Evolutionary conservation across 768 basidiomycete species (phyloP).

Genomic region (Lactarius vividus): DNA sequence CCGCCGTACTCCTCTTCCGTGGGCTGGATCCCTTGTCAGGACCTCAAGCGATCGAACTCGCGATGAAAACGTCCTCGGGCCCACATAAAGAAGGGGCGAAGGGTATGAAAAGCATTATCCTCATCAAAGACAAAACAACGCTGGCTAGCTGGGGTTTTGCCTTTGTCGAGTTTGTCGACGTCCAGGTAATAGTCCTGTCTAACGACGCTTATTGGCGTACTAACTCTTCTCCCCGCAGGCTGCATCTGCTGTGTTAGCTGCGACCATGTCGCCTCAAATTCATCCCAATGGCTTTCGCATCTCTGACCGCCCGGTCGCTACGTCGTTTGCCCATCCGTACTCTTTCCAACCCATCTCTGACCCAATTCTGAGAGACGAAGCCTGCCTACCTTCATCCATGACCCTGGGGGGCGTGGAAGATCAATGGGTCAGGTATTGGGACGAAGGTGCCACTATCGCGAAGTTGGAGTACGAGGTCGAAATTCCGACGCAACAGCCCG

Average conservation of each 20-base stretch:
- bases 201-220: constrained; percentile 21
- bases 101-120: constrained; percentile 83
- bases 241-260: constrained; percentile 75
- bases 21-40: constrained; percentile 86
- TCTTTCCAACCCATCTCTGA: constrained; percentile 84
- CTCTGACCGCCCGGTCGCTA: constrained; percentile 82
- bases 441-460: constrained; percentile 75
- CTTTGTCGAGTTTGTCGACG: constrained; percentile 88
- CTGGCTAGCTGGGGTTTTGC: constrained; percentile 90
- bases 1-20: constrained; percentile 82
- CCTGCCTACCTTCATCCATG: constrained; percentile 64
- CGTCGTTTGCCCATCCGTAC: constrained; percentile 89
- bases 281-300: constrained; percentile 96
- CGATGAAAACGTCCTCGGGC: constrained; percentile 82
- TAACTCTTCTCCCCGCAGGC: constrained; percentile 48
- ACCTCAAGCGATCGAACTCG: constrained; percentile 82
- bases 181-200: constrained; percentile 51
- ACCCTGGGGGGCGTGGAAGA: constrained; percentile 71
- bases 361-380: constrained; percentile 71
- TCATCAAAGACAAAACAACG: constrained; percentile 86
- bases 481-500: constrained; percentile 42
- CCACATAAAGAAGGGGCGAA: constrained; percentile 71
- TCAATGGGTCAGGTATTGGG: constrained; percentile 87
- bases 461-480: constrained; percentile 80
- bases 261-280: constrained; percentile 81